Conservation (phyloP, 2,329 filamentous ascomycete genomes). For the Aspergillus sp. region DNA sequence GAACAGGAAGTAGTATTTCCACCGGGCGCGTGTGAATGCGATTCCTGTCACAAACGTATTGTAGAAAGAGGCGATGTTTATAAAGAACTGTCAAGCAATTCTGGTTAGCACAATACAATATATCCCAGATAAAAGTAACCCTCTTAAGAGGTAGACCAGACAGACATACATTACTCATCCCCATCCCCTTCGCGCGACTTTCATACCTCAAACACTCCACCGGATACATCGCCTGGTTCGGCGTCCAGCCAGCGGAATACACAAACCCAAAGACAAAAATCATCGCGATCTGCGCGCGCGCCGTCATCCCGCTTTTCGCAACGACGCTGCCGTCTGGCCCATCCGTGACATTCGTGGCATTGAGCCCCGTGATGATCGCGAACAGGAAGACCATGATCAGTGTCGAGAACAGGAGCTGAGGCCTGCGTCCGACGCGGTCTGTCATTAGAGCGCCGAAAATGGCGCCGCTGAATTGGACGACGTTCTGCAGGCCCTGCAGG, state of each 20-base stretch:
- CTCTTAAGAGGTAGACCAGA: not conserved
- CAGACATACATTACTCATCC: slow-evolving; percentile 41
- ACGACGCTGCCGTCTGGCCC: slow-evolving; percentile 12
- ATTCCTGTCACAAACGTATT: slow-evolving; percentile 51
- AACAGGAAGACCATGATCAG: slow-evolving; percentile 46
- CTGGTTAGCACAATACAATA: too few relatives aligned
- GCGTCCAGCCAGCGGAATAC: slow-evolving; percentile 52
- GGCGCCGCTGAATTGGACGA: slow-evolving; percentile 45
- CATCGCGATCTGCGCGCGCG: slow-evolving; percentile 53
- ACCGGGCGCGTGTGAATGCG: slow-evolving; percentile 51
- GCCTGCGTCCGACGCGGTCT: slow-evolving; percentile 49
- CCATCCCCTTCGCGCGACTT: slow-evolving; percentile 59
- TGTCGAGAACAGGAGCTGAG: slow-evolving; percentile 52
- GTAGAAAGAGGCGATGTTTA: slow-evolving; percentile 49
- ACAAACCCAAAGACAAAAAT: slow-evolving; percentile 59
- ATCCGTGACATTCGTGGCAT: slow-evolving; percentile 46
- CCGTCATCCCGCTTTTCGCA: slow-evolving; percentile 39
- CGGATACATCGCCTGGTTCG: slow-evolving; percentile 52
- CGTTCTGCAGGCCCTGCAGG: slow-evolving; percentile 47
- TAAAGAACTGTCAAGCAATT: slow-evolving; percentile 33
- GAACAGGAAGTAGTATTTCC: slow-evolving; percentile 58
- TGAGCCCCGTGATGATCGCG: slow-evolving; percentile 54
- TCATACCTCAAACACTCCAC: slow-evolving; percentile 58
- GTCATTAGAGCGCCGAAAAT: slow-evolving; percentile 48
- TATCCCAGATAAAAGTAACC: too few relatives aligned